Evolutionary conservation across 164 flowering plant species (phyloP), one percentile per base, ranked within the genome.

Genomic region (Vitis riparia): DNA sequence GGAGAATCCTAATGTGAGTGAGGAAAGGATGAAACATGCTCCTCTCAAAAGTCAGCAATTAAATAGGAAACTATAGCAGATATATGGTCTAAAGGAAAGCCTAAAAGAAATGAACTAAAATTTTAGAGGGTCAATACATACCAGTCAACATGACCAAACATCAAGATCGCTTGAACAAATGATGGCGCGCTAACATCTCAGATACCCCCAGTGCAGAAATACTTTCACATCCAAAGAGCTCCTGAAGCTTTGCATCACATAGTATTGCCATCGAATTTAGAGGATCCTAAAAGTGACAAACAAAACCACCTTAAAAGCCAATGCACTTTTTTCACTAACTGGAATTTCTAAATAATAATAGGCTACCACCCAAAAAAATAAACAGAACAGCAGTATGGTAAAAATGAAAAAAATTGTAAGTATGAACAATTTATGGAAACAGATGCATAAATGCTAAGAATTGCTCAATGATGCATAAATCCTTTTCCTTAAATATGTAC

Each of bases 171-270:
- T 79, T 84, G 73, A 78, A 80, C 64, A 92, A 72, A 77, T 94
- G 97, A 57, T 81, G 79, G 63, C 81, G 86, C 11, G 76, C 76
- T 75, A 94, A 59, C 85, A 85, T 77, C 78, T 91, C 94, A 6
- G 82, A 70, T 68, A 95, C 80, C 66, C 87, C 92, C 75, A 88
- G 19, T 5, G 88, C 84, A 16, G 95, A 80, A 67, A 94, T 75
- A 82, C 86, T 89, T 73, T 87, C 89, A 71, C 94, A 89, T 67
- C 91, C 89, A 66, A 95, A 83, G 67, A 95, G 94, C 69, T 89
- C 97, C 67, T 77, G 88, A 72, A 95, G 91, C 81, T 90, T 92
- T 62, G 74, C 77, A 68, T 95, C 99, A 75, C 97, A 94, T 13
- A 67, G 30, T 67, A 90, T 81, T 73, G 80, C 82, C 83, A 80